A percentile compares a stretch with the other conserved stretches of the same genome.
Evolutionary conservation across 495 filamentous ascomycete genomes (phyloP).

Genomic region (Neurospora discreta): DNA sequence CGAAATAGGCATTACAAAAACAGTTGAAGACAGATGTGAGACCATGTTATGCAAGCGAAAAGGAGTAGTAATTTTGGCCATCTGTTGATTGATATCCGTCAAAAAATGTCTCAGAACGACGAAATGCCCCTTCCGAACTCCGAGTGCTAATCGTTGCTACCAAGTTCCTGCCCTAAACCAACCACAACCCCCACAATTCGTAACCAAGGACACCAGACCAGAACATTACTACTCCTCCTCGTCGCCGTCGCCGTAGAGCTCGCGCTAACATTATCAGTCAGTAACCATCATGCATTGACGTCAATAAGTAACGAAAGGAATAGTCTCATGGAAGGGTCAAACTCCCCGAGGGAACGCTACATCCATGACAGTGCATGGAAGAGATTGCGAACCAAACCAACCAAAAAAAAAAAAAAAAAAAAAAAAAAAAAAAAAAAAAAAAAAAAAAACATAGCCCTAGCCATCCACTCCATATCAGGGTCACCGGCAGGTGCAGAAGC

Average conservation of each 20-base stretch:
- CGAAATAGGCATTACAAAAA: not conserved
- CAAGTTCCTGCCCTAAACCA: not conserved
- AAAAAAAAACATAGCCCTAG: slow-evolving; percentile 12
- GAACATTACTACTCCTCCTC: not conserved
- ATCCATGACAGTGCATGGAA: not conserved
- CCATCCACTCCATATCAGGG: slow-evolving; percentile 18
- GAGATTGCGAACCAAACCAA: too few species aligned
- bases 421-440: too few species aligned
- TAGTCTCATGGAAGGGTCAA: not conserved
- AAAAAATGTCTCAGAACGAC: not conserved
- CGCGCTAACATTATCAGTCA: slow-evolving; percentile 3
- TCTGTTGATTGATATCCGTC: not conserved
- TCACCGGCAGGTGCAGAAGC: not conserved
- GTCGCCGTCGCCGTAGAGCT: slow-evolving; percentile 15
- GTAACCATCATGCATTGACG: not conserved
- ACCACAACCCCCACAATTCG: not conserved
- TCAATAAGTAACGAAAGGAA: not conserved
- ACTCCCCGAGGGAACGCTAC: too few species aligned
- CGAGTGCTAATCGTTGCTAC: not conserved
- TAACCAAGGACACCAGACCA: not conserved
- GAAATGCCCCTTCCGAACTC: not conserved
- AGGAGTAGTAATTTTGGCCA: not conserved
- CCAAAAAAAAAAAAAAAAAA: too few species aligned
- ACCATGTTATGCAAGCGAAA: not conserved
- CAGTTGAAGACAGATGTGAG: not conserved